Conservation (phyloP, 169 alveolate species). For the Cystoisospora suis region DNA sequence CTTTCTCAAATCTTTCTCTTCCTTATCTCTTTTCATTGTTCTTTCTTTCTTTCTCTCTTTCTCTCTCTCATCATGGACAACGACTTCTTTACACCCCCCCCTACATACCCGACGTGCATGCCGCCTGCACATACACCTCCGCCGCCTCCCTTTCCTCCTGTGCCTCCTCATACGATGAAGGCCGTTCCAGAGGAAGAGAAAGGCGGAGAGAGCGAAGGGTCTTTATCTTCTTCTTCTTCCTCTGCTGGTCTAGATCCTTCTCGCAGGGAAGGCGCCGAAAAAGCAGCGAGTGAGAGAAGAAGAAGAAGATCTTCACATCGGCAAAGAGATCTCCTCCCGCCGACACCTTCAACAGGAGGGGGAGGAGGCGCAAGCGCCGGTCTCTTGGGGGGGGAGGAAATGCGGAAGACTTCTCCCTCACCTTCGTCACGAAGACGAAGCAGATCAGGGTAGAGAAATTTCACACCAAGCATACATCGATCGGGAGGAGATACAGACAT, state of each 20-base stretch:
- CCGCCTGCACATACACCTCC: conserved; percentile 26
- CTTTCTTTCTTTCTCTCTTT: neutral
- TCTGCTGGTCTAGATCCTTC: no score
- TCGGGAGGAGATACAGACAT: neutral
- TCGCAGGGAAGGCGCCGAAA: no score
- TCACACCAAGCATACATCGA: neutral
- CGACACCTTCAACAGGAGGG: neutral
- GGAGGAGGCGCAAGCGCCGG: neutral
- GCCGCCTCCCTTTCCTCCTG: neutral
- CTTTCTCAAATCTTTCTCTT: neutral
- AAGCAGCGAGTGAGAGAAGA: no score
- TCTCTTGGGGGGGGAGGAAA: neutral
- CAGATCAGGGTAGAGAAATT: neutral
- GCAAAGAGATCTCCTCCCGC: neutral
- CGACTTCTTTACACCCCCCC: conserved; percentile 15
- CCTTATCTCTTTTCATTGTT: neutral
- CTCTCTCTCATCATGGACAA: neutral
- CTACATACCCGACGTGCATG: conserved; percentile 7
- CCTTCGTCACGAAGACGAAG: neutral
- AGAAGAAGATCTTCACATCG: no score
- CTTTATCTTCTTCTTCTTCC: no score
- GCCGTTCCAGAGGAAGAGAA: neutral
- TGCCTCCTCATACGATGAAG: neutral
- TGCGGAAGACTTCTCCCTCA: neutral
- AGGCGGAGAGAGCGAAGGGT: no score